These are phyloP conservation scores for Recurvomyces mirabilis DNA, from an alignment of 495 filamentous ascomycete genomes.

Conservation along the genomic window DNA sequence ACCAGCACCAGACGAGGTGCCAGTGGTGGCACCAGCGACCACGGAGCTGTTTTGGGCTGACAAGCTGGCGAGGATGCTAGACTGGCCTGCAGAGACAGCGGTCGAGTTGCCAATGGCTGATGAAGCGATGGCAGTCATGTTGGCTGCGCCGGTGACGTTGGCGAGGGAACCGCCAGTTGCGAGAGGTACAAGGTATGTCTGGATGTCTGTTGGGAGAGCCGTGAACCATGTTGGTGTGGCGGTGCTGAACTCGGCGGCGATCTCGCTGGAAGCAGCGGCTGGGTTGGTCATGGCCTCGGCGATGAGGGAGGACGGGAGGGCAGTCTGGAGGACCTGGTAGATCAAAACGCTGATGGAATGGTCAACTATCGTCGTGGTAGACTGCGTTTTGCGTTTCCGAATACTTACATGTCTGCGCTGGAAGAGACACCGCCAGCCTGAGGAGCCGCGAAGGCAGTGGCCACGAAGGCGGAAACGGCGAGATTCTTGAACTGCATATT, in stretches of 20 bases:
- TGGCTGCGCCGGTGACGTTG: conserved; percentile 4
- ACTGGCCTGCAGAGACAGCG: background rate
- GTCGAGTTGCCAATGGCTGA: conserved; percentile 3
- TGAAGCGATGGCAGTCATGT: background rate
- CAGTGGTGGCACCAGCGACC: conserved; percentile 1
- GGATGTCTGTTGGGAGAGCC: conserved; percentile 18
- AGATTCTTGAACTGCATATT: conserved; percentile 24
- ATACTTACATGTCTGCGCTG: conserved; percentile 7
- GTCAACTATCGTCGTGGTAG: conserved; percentile 4
- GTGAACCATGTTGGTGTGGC: conserved; percentile 22
- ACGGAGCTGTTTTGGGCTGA: conserved; percentile 7
- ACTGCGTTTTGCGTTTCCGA: background rate
- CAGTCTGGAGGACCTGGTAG: conserved; percentile 12
- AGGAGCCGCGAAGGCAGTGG: conserved; percentile 12
- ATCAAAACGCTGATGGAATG: conserved; percentile 4
- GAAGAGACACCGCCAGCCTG: conserved; percentile 3
- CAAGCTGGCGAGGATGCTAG: background rate
- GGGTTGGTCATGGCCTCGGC: conserved; percentile 15
- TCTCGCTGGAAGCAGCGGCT: conserved; percentile 11
- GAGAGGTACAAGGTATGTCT: conserved; percentile 19
- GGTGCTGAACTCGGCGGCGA: conserved; percentile 21
- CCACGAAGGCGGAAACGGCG: conserved; percentile 19
- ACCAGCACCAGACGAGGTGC: background rate
- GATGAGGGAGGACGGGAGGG: conserved; percentile 16
- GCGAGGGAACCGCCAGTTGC: conserved; percentile 9